phyloP scores from a whole-genome alignment of 2,329 filamentous ascomycete genomes.

The Nigrograna mackinnonii region DNA sequence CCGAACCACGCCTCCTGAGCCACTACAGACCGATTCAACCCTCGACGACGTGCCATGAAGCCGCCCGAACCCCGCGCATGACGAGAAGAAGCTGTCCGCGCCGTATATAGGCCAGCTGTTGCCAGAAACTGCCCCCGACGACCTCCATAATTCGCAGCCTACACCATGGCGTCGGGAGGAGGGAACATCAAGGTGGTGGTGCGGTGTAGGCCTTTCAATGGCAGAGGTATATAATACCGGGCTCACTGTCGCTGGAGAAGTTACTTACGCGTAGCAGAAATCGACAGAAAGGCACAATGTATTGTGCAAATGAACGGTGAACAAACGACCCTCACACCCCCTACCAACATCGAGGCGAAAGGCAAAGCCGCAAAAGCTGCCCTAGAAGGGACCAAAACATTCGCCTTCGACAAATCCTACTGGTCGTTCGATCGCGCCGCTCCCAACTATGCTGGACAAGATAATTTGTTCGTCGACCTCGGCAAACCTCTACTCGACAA shows the following conservation, averaged over 20 bases:
- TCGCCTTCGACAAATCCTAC: slow-evolving; percentile 96
- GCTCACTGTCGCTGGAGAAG: background rate
- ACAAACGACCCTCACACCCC: slow-evolving; percentile 84
- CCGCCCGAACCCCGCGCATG: slow-evolving; percentile 26
- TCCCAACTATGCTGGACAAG: slow-evolving; percentile 84
- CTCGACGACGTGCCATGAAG: slow-evolving; percentile 31
- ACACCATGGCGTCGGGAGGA: slow-evolving; percentile 71
- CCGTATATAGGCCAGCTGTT: slow-evolving; percentile 5
- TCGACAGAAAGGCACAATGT: slow-evolving; percentile 89
- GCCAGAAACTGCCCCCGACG: slow-evolving; percentile 1
- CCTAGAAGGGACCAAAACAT: slow-evolving; percentile 73
- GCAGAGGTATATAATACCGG: slow-evolving; percentile 67
- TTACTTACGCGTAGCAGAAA: slow-evolving; percentile 63
- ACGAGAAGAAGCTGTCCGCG: slow-evolving; percentile 11
- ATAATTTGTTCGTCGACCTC: slow-evolving; percentile 84
- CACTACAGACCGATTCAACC: slow-evolving; percentile 3
- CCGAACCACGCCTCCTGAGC: slow-evolving; percentile 25
- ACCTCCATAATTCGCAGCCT: slow-evolving; percentile 2
- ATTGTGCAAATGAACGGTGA: slow-evolving; percentile 95
- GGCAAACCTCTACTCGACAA: slow-evolving; percentile 93
- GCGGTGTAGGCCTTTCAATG: slow-evolving; percentile 92
- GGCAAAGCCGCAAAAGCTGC: slow-evolving; percentile 69
- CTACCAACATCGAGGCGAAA: slow-evolving; percentile 60
- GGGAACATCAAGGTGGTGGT: slow-evolving; percentile 99
- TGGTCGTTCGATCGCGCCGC: slow-evolving; percentile 93